Conservation (phyloP, 352 stramenopile genomes). For the Phytophthora meadii region DNA sequence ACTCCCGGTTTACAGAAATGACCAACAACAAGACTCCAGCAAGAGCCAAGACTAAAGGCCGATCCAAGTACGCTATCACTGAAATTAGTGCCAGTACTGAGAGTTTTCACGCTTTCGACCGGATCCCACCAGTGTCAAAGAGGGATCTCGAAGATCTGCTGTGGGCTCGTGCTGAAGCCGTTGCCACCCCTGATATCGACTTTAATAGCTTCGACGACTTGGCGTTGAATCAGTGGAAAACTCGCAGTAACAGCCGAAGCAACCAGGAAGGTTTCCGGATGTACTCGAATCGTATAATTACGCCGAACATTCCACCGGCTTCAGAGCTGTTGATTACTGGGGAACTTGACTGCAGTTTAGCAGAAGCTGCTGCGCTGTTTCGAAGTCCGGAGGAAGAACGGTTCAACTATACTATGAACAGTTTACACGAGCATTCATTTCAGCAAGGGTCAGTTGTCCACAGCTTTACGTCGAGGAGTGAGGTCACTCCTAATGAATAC, state of each 20-base stretch:
- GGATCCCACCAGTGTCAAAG: too few relatives aligned
- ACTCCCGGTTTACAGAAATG: constrained; percentile 2
- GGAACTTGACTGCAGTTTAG: constrained; percentile 33
- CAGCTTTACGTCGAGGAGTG: constrained; percentile 10
- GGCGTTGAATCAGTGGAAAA: constrained; percentile 25
- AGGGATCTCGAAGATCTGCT: constrained; percentile 20
- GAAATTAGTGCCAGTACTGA: constrained; percentile 3
- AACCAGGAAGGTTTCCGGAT: constrained; percentile 22
- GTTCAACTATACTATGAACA: constrained; percentile 36
- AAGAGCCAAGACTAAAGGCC: constrained; percentile 9
- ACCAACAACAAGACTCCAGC: constrained; percentile 2
- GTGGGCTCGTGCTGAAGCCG: constrained; percentile 15
- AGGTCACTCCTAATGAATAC: neutral
- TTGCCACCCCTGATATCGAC: constrained; percentile 17
- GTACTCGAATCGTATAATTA: constrained; percentile 12
- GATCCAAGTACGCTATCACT: neutral
- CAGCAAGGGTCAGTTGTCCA: constrained; percentile 40
- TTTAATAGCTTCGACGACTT: constrained; percentile 18
- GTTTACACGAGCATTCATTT: constrained; percentile 40
- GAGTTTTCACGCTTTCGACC: neutral
- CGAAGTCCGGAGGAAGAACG: constrained; percentile 20
- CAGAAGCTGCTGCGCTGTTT: constrained; percentile 28
- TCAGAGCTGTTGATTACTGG: constrained; percentile 24
- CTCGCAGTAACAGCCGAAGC: neutral
- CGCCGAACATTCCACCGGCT: constrained; percentile 1